Evolutionary conservation across 441 rosid genomes (phyloP), one percentile per base, ranked within the genome.

Genomic region (Iberis amara): DNA sequence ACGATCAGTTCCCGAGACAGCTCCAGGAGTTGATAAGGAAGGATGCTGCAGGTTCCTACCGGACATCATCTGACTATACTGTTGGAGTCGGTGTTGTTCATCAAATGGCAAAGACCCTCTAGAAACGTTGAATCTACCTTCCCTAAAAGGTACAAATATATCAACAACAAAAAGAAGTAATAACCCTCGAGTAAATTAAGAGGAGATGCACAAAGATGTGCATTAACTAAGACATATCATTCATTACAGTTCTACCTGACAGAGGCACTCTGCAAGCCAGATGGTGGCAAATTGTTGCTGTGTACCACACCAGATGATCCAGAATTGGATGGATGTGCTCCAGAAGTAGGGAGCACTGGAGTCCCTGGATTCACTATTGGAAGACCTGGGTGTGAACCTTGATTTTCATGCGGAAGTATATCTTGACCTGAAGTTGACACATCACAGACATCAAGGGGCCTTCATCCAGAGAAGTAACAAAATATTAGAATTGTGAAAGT

Each of bases 381-480:
- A 47, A 79, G 62, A 72, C 33, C 33, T 8, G 8, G 33, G 7
- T 30, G 33, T 30, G 33, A 6, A 30, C 77, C 75, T 49, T 76
- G 90, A 80, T 66, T 75, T 62, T 78, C 82, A 40, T 45, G 64
- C 37, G 89, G 11, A 65, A 70, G 59, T 66, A 39, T 59, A 40
- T 91, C 96, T 48, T 78, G 72, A 67, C 74, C 81, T 39, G 95
- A 72, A 33, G 76, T 57, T 60, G 77, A 54, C 47, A 68, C 60
- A 65, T 91, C 94, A 69, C 84, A 79, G 42, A 91, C 77, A 79
- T 91, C 96, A 47, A 81, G 83, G 50, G 98, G 98, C 85, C 98
- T 91, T 74, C 78, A 77, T 59, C 62, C 62, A 69, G 64, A 63
- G 60, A 61, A 48, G n/a, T 36, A 65, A 21, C 6, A 39, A 47